These are phyloP conservation scores for Spizellomyces punctatus DNA, from an alignment of 192 early-diverging fungal species.

Conservation along the genomic window DNA sequence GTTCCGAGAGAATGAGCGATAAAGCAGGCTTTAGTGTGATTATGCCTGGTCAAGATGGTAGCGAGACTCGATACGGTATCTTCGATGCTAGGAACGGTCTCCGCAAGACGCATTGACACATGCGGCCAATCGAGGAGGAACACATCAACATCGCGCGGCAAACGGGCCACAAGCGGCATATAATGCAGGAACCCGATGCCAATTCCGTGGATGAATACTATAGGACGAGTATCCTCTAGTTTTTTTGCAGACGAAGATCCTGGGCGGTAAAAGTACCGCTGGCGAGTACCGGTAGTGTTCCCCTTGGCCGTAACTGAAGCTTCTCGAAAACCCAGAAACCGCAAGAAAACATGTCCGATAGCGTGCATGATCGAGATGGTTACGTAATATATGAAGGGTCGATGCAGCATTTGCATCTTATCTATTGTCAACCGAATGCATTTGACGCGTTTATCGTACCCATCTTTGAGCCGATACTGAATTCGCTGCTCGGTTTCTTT, in stretches of 20 bases:
- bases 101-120: slow-evolving; percentile 66
- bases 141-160: slow-evolving; percentile 34
- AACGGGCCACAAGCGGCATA: slow-evolving; percentile 48
- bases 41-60: slow-evolving; percentile 45
- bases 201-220: slow-evolving; percentile 74
- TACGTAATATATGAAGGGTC: slow-evolving; percentile 61
- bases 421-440: slow-evolving; percentile 64
- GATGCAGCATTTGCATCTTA: slow-evolving; percentile 54
- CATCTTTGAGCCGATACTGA: neutral
- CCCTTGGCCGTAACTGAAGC: neutral
- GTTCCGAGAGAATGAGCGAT: slow-evolving; percentile 69
- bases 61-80: slow-evolving; percentile 54
- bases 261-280: slow-evolving; percentile 16
- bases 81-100: slow-evolving; percentile 53
- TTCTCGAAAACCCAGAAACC: neutral
- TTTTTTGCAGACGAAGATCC: slow-evolving; percentile 22
- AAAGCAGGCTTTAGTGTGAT: slow-evolving; percentile 55
- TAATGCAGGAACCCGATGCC: slow-evolving; percentile 63
- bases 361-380: slow-evolving; percentile 29
- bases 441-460: slow-evolving; percentile 3
- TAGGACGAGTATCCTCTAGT: slow-evolving; percentile 37
- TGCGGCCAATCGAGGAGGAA: slow-evolving; percentile 56
- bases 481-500: neutral
- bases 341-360: neutral
- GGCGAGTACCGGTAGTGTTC: slow-evolving; percentile 7